Evolutionary conservation across 805 yeast species (phyloP), one percentile per base, ranked within the genome.

Genomic region (Ogataea nitratoaversa): DNA sequence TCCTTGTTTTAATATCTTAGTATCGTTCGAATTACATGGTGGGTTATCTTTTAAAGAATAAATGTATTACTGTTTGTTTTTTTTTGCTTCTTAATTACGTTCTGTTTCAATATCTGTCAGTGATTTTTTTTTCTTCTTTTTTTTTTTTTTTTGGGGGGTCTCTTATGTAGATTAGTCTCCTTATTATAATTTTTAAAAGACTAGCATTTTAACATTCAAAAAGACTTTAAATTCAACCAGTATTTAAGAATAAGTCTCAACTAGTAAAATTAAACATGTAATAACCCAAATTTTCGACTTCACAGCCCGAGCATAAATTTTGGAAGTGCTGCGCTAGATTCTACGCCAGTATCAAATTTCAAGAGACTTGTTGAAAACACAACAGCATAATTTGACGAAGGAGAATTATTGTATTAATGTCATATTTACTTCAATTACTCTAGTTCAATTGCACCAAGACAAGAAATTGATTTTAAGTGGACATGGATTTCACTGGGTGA

Each of bases 401-500:
- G n/a, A n/a, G n/a, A n/a, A n/a, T n/a, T n/a, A n/a, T n/a, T n/a
- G n/a, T n/a, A n/a, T n/a, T n/a, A n/a, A n/a, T n/a, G n/a, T n/a
- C n/a, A n/a, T n/a, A n/a, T n/a, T n/a, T n/a, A 16, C 12, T 14
- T 16, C 16, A n/a, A 29, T 14, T 19, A 11, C 8, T 29, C 11
- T 16, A 29, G 32, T 17, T 29, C 7, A 2, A 22, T 22, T 22
- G 11, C 11, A 22, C 25, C 25, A 22, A 22, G 11, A 14, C 19
- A 19, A 20, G 34, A 14, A 3, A 19, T 3, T 32, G 8, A 13
- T 7, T 8, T 19, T 14, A n/a, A 22, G 19, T 17, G 18, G 17
- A 17, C 11, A 53, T 53, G 56, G 53, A 52, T 37, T 52, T 43
- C 30, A 22, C 44, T 16, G 54, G 56, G 57, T 53, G 52, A 40